Conservation (phyloP, 306 rosid species). For the Luffa acutangula region DNA sequence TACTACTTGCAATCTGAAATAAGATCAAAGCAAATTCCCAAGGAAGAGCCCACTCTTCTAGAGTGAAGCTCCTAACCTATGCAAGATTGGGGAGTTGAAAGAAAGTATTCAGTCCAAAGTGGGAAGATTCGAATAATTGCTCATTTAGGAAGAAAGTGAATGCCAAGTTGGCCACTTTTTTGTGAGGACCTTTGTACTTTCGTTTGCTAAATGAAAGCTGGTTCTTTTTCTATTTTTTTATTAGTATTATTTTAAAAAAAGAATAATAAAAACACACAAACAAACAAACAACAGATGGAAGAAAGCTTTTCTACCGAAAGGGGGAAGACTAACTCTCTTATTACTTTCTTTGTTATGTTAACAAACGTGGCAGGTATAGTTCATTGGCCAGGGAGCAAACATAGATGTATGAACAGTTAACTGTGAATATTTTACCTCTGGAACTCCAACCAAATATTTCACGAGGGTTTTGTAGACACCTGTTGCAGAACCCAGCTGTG, state of each 20-base stretch:
- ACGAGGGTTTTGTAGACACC: slow-evolving; percentile 98
- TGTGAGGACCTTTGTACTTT: too few species aligned
- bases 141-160: neutral
- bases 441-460: slow-evolving; percentile 96
- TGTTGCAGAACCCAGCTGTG: slow-evolving; percentile 94
- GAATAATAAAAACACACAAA: neutral
- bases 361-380: neutral
- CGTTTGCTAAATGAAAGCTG: neutral
- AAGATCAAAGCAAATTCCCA: neutral
- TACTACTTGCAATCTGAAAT: neutral
- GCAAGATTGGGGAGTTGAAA: too few species aligned
- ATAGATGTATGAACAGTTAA: neutral
- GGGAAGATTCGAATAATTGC: neutral
- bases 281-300: neutral
- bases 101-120: neutral
- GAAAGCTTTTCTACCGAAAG: neutral
- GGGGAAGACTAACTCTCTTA: neutral
- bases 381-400: neutral
- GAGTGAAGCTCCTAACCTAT: neutral
- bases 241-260: neutral
- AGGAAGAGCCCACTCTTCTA: neutral
- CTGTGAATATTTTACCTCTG: slow-evolving; percentile 41
- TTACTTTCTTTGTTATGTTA: neutral
- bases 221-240: neutral
- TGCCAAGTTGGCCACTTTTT: neutral